These are phyloP conservation scores for Alternaria brassicicola DNA, from an alignment of 2,329 filamentous ascomycete genomes.

Conservation along the genomic window DNA sequence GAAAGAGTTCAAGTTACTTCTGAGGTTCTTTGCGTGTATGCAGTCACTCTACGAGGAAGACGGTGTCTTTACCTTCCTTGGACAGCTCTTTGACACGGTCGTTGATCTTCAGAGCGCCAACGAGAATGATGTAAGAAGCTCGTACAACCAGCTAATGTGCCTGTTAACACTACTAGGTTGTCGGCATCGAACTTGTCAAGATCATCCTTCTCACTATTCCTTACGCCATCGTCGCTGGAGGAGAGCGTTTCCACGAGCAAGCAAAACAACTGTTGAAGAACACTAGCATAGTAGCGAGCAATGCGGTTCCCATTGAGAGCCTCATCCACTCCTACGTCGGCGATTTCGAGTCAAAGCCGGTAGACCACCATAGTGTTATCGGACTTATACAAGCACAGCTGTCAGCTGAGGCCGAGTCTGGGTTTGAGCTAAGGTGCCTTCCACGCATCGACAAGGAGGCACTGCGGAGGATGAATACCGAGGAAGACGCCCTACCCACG, in stretches of 20 bases:
- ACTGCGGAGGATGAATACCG: constrained; percentile 64
- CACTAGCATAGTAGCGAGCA: constrained; percentile 91
- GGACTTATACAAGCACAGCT: constrained; percentile 85
- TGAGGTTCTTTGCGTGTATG: constrained; percentile 88
- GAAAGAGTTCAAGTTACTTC: constrained; percentile 86
- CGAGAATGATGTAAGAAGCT: constrained; percentile 79
- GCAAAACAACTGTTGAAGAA: constrained; percentile 84
- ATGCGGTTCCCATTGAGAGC: constrained; percentile 81
- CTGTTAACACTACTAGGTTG: constrained; percentile 50
- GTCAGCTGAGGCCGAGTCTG: constrained; percentile 72
- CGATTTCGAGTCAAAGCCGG: constrained; percentile 66
- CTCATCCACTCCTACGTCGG: constrained; percentile 83
- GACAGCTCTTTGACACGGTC: constrained; percentile 90
- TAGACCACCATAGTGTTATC: constrained; percentile 73
- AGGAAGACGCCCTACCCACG: constrained; percentile 55
- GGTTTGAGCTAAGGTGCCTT: constrained; percentile 75
- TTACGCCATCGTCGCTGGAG: constrained; percentile 68
- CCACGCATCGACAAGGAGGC: constrained; percentile 58
- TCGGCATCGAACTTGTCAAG: constrained; percentile 87
- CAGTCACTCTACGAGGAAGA: constrained; percentile 81
- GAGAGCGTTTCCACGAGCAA: constrained; percentile 61
- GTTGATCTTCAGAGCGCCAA: constrained; percentile 91
- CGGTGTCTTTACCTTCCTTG: constrained; percentile 81
- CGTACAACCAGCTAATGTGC: neutral
- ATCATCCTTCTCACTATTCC: constrained; percentile 94